A percentile compares a stretch with the other conserved stretches of the same genome.
Evolutionary conservation across 2,329 filamentous ascomycete species (phyloP).

Genomic region (Diplodia seriata): DNA sequence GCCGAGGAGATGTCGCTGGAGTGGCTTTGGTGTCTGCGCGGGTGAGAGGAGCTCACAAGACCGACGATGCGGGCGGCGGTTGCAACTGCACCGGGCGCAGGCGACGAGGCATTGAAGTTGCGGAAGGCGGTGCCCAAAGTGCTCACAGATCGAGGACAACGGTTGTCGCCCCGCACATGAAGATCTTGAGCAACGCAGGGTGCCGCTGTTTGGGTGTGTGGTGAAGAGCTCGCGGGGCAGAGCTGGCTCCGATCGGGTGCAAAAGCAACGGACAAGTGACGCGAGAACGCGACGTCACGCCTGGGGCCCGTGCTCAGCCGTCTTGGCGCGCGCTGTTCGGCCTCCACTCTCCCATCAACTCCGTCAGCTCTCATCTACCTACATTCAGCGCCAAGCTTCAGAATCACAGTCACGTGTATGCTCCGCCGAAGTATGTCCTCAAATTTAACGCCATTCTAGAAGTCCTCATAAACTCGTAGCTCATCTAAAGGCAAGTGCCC

Average conservation of each 20-base stretch:
- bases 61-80: background rate
- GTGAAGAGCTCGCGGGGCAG: background rate
- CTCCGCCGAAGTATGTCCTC: background rate
- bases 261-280: conserved; percentile 12
- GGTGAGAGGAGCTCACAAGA: conserved; percentile 5
- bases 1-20: background rate
- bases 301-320: conserved; percentile 2
- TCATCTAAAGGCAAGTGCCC: conserved; percentile 4
- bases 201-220: background rate
- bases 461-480: conserved; percentile 8
- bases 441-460: background rate
- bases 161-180: background rate
- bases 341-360: too few relatives aligned
- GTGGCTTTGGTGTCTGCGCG: background rate
- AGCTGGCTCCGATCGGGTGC: conserved; percentile 4
- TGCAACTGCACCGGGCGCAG: background rate
- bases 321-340: background rate
- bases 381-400: background rate
- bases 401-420: background rate
- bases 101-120: conserved; percentile 3
- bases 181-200: background rate
- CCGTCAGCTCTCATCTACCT: too few relatives aligned
- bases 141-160: background rate
- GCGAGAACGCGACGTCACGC: conserved; percentile 25
- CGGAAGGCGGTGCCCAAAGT: background rate